Percentiles rank a stretch among this genome's conserved stretches.
Conservation (phyloP, 2,329 filamentous ascomycete genomes). For the Orbilia brochopaga region DNA sequence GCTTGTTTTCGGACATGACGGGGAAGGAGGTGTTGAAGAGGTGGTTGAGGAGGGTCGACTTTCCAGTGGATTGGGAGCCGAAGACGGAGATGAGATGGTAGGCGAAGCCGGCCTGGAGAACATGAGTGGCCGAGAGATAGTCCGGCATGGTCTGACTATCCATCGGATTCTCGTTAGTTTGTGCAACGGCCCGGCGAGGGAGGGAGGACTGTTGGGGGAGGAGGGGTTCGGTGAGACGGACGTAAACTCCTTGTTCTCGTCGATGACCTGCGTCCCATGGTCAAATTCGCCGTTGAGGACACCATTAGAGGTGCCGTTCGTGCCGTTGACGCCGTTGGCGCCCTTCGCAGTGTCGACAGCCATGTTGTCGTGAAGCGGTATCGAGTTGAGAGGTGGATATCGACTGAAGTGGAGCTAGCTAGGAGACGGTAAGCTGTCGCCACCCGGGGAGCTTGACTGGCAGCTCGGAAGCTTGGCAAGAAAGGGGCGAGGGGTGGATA, state of each 20-base stretch:
- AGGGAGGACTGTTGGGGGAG: too few species aligned
- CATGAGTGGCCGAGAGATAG: slow-evolving; percentile 79
- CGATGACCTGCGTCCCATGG: slow-evolving; percentile 95
- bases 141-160: slow-evolving; percentile 74
- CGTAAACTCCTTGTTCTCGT: slow-evolving; percentile 97
- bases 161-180: slow-evolving; percentile 6
- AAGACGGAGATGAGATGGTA: slow-evolving; percentile 99
- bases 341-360: slow-evolving; percentile 62
- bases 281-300: slow-evolving; percentile 73
- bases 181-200: too few species aligned
- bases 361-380: slow-evolving; percentile 11
- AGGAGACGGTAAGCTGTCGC: slow-evolving; percentile 7
- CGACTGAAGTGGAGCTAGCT: slow-evolving; percentile 3
- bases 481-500: background rate
- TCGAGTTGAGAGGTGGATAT: slow-evolving; percentile 2
- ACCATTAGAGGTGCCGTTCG: slow-evolving; percentile 76
- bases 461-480: slow-evolving; percentile 18
- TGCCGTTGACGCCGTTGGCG: slow-evolving; percentile 65
- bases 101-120: slow-evolving; percentile 92
- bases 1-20: slow-evolving; percentile 94
- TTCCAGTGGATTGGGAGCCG: slow-evolving; percentile 96
- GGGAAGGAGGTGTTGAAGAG: slow-evolving; percentile 95
- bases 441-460: slow-evolving; percentile 21
- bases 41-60: slow-evolving; percentile 94
- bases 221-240: slow-evolving; percentile 60